Evolutionary conservation across 169 alveolate genomes (phyloP), one percentile per base, ranked within the genome.

Genomic region (Plasmodium inui): DNA sequence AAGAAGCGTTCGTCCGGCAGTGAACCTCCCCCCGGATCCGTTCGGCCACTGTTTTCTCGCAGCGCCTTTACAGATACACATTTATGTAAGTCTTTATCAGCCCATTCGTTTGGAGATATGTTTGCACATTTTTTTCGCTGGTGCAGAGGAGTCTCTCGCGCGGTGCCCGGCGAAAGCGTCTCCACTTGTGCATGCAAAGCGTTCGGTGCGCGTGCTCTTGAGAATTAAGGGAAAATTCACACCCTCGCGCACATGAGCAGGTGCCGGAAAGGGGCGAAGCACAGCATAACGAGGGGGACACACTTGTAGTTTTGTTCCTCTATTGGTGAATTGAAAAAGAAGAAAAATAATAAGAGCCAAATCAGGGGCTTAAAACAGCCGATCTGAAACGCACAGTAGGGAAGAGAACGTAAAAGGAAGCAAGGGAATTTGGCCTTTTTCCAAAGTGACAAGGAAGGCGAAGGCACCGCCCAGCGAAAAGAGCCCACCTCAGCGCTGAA

Each of bases 171-270:
- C 61, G 30, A 79, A 37, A 39, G 28, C 37, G 55, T 79, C 61
- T 39, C 67, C 53, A 80, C 19, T 46, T 41, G 44, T 78, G 39
- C 76, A 67, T 28, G 37, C 76, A 14, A 67, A 22, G 34, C 53
- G 7, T 19, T 39, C 74, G 72, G 34, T 17, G 28, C 55, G n/a
- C 61, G 22, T 50, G 19, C 9, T 32, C 28, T 67, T 70, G 82
- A 70, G 53, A 83, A 53, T 50, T 22, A 53, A 19, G 37, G 82
- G 82, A 71, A 83, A 83, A 67, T 83, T 83, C 28, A 70, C 19
- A 41, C 82, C 10, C 28, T 71, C 28, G 41, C 34, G 76, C 17
- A n/a, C 4, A 22, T 19, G 17, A 67, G 19, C 76, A 22, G 76
- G 76, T 67, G 37, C 50, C 44, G 1, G 53, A 67, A 44, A 37